phyloP scores from a whole-genome alignment of 108 stramenopile genomes.

The Cyclotella cryptica region DNA sequence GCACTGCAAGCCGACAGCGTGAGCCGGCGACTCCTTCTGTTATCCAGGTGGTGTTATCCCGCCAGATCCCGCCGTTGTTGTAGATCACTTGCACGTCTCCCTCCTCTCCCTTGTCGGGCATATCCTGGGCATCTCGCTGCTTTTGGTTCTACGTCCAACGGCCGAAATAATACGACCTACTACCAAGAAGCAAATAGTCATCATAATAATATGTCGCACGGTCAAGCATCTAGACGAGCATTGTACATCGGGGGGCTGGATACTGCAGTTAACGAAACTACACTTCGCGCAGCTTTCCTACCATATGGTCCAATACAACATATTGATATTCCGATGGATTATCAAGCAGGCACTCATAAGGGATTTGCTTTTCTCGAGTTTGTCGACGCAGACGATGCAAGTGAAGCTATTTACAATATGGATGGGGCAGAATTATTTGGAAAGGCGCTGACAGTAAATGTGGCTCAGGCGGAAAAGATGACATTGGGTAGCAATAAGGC shows the following conservation, averaged over 20 bases:
- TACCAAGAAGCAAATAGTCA: no score
- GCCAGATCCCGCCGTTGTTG: no score
- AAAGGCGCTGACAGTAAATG: slow-evolving; percentile 82
- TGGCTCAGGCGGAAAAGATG: slow-evolving; percentile 80
- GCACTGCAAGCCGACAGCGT: no score
- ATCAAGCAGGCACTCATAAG: slow-evolving; percentile 64
- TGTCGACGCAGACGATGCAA: slow-evolving; percentile 88
- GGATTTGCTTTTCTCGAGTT: slow-evolving; percentile 96
- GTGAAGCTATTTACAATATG: slow-evolving; percentile 96
- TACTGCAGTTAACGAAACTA: slow-evolving; percentile 76
- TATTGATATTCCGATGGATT: slow-evolving; percentile 81
- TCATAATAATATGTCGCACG: background rate
- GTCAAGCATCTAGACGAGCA: slow-evolving; percentile 46
- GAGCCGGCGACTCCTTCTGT: no score
- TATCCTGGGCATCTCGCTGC: no score
- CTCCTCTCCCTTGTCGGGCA: no score
- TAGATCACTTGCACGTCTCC: no score
- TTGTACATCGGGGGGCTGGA: slow-evolving; percentile 92
- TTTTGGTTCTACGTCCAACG: no score
- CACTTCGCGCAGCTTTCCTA: slow-evolving; percentile 94
- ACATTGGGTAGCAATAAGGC: slow-evolving; percentile 72
- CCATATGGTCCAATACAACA: slow-evolving; percentile 88
- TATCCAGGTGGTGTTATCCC: no score
- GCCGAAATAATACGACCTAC: no score
- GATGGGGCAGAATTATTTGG: slow-evolving; percentile 92